phyloP scores from a whole-genome alignment of 768 basidiomycete genomes.

The Boletus subparvulus region DNA sequence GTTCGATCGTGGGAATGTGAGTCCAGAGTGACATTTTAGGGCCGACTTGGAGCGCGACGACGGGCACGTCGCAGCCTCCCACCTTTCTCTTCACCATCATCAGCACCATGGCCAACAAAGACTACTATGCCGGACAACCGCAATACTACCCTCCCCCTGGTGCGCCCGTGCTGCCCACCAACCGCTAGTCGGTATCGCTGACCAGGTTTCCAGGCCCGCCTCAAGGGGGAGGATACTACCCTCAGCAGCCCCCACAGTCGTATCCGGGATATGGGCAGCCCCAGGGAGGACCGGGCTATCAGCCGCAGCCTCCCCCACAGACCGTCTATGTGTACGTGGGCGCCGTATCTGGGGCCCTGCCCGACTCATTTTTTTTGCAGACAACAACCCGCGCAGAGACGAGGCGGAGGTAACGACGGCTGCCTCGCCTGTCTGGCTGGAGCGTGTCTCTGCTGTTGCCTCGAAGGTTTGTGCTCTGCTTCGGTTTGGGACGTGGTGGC shows the following conservation, averaged over 20 bases:
- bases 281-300: conserved; percentile 35
- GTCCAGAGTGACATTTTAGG: conserved; percentile 26
- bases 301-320: conserved; percentile 73
- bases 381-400: conserved; percentile 42
- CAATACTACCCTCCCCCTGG: conserved; percentile 61
- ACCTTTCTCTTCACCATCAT: conserved; percentile 17
- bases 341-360: neutral
- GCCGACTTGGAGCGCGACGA: conserved; percentile 9
- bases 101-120: conserved; percentile 64
- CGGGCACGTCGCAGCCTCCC: conserved; percentile 9
- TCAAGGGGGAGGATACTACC: conserved; percentile 73
- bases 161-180: conserved; percentile 21
- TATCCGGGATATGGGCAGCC: conserved; percentile 50
- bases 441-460: conserved; percentile 49
- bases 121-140: conserved; percentile 60
- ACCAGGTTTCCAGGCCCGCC: conserved; percentile 48
- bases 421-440: conserved; percentile 51
- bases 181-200: neutral
- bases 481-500: conserved; percentile 30
- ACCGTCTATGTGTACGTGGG: conserved; percentile 73
- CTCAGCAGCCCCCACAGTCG: conserved; percentile 68
- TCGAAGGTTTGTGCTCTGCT: conserved; percentile 41
- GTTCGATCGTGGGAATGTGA: conserved; percentile 22
- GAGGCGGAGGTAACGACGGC: conserved; percentile 33
- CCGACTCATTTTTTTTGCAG: conserved; percentile 24